These are phyloP conservation scores for Gastrolobium bilobum DNA, from an alignment of 306 rosid genomes.

Conservation along the genomic window DNA sequence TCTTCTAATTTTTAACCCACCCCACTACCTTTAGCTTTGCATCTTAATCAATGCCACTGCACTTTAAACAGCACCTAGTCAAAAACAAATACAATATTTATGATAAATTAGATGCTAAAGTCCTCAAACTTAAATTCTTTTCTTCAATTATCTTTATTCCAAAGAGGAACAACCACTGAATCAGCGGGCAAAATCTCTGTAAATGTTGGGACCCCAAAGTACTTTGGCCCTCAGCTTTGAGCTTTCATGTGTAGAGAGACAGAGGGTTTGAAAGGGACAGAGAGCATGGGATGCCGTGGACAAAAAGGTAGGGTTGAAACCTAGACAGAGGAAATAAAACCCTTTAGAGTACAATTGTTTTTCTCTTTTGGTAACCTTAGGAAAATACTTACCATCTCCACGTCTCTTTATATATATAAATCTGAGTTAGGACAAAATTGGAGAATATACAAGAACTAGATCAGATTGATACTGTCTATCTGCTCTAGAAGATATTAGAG, in stretches of 20 bases:
- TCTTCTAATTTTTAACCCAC: slow-evolving; percentile 47
- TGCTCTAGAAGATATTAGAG: slow-evolving; percentile 52
- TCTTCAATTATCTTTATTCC: slow-evolving; percentile 53
- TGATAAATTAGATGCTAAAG: slow-evolving; percentile 60
- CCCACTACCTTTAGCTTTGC: slow-evolving; percentile 77
- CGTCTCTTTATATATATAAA: slow-evolving; percentile 45
- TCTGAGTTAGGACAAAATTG: slow-evolving; percentile 50
- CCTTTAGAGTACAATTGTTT: slow-evolving; percentile 54
- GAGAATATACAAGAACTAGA: slow-evolving; percentile 44
- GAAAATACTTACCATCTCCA: slow-evolving; percentile 52
- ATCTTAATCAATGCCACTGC: slow-evolving; percentile 78
- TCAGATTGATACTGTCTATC: slow-evolving; percentile 40
- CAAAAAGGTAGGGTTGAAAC: slow-evolving; percentile 55
- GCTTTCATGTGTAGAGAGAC: slow-evolving; percentile 8
- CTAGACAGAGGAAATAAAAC: slow-evolving; percentile 47
- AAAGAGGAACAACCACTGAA: slow-evolving; percentile 43
- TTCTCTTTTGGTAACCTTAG: slow-evolving; percentile 59
- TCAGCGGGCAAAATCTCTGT: slow-evolving; percentile 17
- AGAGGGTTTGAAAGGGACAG: slow-evolving; percentile 54
- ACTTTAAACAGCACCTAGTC: slow-evolving; percentile 82
- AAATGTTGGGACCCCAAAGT: slow-evolving; percentile 43
- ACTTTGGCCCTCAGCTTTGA: slow-evolving; percentile 33
- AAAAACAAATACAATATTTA: slow-evolving; percentile 58
- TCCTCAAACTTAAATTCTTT: slow-evolving; percentile 39
- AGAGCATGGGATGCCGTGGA: slow-evolving; percentile 47